phyloP scores from a whole-genome alignment of 169 alveolate genomes.

The Neospora caninum region DNA sequence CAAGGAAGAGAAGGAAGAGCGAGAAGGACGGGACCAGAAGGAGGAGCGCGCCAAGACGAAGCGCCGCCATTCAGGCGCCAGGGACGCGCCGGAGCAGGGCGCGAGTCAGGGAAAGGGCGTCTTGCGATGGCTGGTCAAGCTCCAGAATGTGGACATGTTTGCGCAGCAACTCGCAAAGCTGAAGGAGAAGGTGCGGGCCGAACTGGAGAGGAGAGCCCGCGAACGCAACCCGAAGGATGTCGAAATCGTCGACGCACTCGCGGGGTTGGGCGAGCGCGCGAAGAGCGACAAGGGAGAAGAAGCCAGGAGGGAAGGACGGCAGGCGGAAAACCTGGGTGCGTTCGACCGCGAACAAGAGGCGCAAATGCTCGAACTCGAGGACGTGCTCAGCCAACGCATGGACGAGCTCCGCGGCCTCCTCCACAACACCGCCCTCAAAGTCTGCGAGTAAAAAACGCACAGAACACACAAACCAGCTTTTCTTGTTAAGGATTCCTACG shows the following conservation, averaged over 20 bases:
- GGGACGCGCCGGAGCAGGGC: not conserved
- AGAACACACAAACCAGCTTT: too few species aligned
- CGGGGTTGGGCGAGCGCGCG: not conserved
- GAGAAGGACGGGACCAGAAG: not conserved
- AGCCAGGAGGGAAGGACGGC: not conserved
- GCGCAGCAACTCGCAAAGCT: conserved; percentile 43
- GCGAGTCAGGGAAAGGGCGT: conserved; percentile 35
- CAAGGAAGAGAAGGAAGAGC: not conserved
- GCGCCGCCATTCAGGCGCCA: too few species aligned
- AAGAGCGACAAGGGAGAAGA: not conserved
- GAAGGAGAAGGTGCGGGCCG: conserved; percentile 35
- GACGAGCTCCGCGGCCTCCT: not conserved
- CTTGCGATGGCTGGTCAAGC: conserved; percentile 57
- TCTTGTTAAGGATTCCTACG: too few species aligned
- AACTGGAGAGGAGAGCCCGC: not conserved
- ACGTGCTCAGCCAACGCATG: not conserved
- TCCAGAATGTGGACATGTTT: conserved; percentile 47
- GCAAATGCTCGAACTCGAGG: not conserved
- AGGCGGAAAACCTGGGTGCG: not conserved
- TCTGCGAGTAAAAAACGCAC: not conserved
- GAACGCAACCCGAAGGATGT: conserved; percentile 28
- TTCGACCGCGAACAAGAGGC: not conserved
- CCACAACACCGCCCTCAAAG: not conserved
- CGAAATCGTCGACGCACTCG: conserved; percentile 16
- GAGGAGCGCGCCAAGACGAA: too few species aligned